Conservation (phyloP, 768 basidiomycete genomes). For the Leccinum imitatum region DNA sequence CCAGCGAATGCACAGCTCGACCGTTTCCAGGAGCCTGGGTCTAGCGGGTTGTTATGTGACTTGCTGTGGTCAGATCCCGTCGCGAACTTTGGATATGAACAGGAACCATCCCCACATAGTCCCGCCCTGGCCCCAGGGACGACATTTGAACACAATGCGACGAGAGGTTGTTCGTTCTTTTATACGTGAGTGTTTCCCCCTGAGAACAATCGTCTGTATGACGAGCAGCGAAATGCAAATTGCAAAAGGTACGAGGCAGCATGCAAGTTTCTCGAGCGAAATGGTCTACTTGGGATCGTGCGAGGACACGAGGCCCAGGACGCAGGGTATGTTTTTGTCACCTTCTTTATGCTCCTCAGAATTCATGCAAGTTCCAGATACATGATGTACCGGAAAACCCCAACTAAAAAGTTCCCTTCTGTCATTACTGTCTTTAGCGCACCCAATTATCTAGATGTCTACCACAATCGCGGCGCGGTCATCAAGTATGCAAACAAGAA, state of each 20-base stretch:
- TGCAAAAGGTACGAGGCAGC: constrained; percentile 77
- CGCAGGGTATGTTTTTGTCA: constrained; percentile 62
- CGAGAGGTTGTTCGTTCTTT: constrained; percentile 89
- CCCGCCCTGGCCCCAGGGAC: constrained; percentile 55
- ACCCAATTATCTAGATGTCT: constrained; percentile 96
- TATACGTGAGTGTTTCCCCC: constrained; percentile 67
- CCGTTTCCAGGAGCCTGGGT: constrained; percentile 92
- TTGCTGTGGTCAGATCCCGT: constrained; percentile 96
- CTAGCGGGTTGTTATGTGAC: constrained; percentile 89
- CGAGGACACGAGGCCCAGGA: constrained; percentile 98
- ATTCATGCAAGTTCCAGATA: constrained; percentile 46
- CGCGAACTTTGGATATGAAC: constrained; percentile 83
- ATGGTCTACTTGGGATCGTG: constrained; percentile 86
- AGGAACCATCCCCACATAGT: constrained; percentile 49
- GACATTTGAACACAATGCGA: constrained; percentile 76
- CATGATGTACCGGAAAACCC: constrained; percentile 94
- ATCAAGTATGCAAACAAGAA: constrained; percentile 98
- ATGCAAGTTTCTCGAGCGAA: constrained; percentile 91
- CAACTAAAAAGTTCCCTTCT: constrained; percentile 92
- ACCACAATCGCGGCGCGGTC: constrained; percentile 95
- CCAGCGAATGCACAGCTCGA: constrained; percentile 58
- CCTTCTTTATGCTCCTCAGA: not conserved
- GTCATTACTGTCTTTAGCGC: constrained; percentile 99
- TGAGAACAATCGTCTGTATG: not conserved
- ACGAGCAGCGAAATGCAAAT: constrained; percentile 1